phyloP scores from a whole-genome alignment of 2,329 filamentous ascomycete species.

The Colletotrichum shisoi region DNA sequence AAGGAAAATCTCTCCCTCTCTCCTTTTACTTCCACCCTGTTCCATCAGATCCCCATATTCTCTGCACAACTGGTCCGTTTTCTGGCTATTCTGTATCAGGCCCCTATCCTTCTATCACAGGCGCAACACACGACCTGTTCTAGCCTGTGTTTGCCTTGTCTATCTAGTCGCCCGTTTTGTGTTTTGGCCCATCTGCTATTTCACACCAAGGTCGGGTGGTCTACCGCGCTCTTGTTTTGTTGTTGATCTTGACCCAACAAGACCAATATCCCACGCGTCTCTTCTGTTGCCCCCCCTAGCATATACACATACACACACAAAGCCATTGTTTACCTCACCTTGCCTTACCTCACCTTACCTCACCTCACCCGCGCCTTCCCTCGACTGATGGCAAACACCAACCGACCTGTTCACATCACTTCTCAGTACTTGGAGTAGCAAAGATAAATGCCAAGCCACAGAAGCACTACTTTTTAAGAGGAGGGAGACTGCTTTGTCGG shows the following conservation, averaged over 20 bases:
- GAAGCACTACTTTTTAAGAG: not conserved
- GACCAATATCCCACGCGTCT: constrained; percentile 5
- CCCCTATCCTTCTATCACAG: not conserved
- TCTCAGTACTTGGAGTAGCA: not conserved
- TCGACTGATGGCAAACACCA: not conserved
- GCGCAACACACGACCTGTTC: too few species aligned
- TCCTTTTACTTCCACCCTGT: not conserved
- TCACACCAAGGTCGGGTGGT: not conserved
- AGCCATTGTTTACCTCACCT: constrained; percentile 8
- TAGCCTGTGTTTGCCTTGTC: not conserved
- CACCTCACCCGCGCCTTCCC: not conserved
- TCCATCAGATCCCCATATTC: not conserved
- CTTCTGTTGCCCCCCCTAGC: not conserved
- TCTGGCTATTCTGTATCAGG: not conserved
- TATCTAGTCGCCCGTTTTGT: not conserved
- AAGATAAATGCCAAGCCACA: not conserved
- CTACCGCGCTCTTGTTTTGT: not conserved
- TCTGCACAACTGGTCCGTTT: not conserved
- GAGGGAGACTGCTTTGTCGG: too few species aligned
- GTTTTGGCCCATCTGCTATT: not conserved
- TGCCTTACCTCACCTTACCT: not conserved
- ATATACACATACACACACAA: not conserved
- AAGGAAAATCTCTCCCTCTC: not conserved
- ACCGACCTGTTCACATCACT: not conserved
- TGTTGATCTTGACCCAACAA: not conserved